phyloP scores from a whole-genome alignment of 176 grass and related monocot species.

The Coix lacrymajobi region DNA sequence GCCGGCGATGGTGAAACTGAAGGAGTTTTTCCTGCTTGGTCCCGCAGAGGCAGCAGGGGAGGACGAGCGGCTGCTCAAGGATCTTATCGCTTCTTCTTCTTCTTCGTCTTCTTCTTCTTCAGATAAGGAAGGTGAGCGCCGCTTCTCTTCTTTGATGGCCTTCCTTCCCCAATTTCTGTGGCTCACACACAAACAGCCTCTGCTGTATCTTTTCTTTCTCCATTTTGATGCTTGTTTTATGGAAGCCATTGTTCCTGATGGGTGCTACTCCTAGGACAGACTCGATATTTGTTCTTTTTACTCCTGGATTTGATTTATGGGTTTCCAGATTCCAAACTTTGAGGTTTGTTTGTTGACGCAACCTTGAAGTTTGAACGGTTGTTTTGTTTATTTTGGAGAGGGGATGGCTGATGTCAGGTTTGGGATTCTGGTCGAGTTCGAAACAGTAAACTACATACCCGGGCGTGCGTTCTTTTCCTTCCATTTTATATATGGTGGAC shows the following conservation, averaged over 20 bases:
- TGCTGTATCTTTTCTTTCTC: conserved; percentile 18
- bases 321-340: not conserved
- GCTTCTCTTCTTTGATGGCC: not conserved
- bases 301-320: not conserved
- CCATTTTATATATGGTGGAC: not conserved
- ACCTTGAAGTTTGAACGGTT: not conserved
- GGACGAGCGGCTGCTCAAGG: conserved; percentile 17
- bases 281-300: not conserved
- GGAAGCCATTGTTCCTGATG: not conserved
- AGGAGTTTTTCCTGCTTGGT: conserved; percentile 44
- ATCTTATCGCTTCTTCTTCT: conserved; percentile 31
- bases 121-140: conserved; percentile 45
- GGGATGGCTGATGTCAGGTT: conserved; percentile 12
- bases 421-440: not conserved
- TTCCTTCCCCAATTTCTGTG: not conserved
- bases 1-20: conserved; percentile 49
- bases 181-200: not conserved
- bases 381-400: not conserved
- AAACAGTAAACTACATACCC: not conserved
- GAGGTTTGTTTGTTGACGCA: not conserved
- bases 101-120: not conserved
- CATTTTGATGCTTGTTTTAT: not conserved
- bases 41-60: conserved; percentile 41
- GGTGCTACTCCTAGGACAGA: not conserved
- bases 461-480: not conserved